These are phyloP conservation scores for Sutorius australiensis DNA, from an alignment of 768 basidiomycete species.

Conservation along the genomic window DNA sequence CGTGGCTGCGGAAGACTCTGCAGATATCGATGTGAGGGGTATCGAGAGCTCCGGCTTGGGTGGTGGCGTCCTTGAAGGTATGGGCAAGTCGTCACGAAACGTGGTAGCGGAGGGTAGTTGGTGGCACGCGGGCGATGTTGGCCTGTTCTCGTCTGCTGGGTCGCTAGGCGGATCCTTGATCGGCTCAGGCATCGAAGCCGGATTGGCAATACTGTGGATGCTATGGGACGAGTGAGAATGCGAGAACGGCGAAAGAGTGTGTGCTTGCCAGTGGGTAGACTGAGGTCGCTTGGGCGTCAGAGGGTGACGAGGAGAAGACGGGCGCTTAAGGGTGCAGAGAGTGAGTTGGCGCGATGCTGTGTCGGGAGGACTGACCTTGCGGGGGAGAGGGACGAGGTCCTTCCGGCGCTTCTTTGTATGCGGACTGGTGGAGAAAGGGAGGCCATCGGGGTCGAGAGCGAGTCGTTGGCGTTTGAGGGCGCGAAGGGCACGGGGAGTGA, in stretches of 20 bases:
- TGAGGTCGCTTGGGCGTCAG: constrained; percentile 3
- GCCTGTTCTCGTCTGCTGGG: neutral
- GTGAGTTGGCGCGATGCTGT: neutral
- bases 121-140: neutral
- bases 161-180: neutral
- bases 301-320: constrained; percentile 2
- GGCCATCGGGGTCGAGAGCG: constrained; percentile 28
- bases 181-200: constrained; percentile 2
- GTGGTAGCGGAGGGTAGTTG: too few relatives aligned
- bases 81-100: neutral
- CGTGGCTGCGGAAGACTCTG: neutral
- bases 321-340: constrained; percentile 11
- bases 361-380: neutral
- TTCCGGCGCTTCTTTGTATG: constrained; percentile 24
- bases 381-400: constrained; percentile 2
- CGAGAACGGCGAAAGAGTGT: neutral
- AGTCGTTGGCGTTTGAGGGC: constrained; percentile 33
- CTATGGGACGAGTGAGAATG: neutral
- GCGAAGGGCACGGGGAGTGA: constrained; percentile 33
- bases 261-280: neutral
- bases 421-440: constrained; percentile 14
- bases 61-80: neutral
- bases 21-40: neutral
- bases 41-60: neutral
- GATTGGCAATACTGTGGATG: neutral